These are phyloP conservation scores for Gnetum montanum DNA, from an alignment of 75 land plant species.

Conservation along the genomic window DNA sequence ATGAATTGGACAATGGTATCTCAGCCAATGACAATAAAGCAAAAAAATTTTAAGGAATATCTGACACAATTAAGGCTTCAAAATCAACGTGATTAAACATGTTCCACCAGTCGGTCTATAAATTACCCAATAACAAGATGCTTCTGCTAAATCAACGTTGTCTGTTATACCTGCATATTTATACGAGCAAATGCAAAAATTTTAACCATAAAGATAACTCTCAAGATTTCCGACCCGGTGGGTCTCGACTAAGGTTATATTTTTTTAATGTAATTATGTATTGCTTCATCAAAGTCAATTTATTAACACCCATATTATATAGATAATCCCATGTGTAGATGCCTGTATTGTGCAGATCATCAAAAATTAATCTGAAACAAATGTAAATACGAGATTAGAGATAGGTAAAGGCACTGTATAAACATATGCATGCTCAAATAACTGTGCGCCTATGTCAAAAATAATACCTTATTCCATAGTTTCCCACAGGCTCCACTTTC, in stretches of 20 bases:
- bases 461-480: conserved; percentile 84
- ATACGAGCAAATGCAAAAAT: no score
- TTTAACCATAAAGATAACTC: no score
- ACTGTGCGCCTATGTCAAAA: background rate
- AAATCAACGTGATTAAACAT: no score
- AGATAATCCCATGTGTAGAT: conserved; percentile 93
- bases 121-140: no score
- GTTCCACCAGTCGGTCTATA: no score
- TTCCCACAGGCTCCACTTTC: conserved; percentile 88
- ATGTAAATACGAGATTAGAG: conserved; percentile 3
- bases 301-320: conserved; percentile 59
- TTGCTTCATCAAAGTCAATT: conserved; percentile 62
- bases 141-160: no score
- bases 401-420: background rate
- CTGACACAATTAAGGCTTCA: no score
- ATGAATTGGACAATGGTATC: no score
- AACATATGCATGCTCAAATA: background rate
- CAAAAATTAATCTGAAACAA: conserved; percentile 55
- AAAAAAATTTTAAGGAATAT: no score
- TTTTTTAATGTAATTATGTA: conserved; percentile 70
- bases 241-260: conserved; percentile 73
- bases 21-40: no score
- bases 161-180: no score
- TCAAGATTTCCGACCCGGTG: conserved; percentile 26
- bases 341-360: conserved; percentile 92